phyloP scores from a whole-genome alignment of 2,329 filamentous ascomycete species.

The Dothiorella sarmentorum region DNA sequence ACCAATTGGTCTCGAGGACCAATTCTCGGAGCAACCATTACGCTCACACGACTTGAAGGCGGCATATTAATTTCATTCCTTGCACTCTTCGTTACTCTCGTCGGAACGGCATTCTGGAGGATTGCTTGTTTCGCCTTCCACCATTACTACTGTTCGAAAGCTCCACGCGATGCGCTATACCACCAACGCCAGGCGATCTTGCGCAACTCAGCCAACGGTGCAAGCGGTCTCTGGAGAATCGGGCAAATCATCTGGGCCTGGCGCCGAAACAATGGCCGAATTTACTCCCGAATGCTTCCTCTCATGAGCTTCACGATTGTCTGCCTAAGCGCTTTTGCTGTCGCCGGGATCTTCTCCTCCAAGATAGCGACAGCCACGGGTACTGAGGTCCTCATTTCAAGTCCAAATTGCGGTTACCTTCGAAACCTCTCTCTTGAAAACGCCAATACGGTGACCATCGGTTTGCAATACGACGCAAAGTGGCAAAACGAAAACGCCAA shows the following conservation, averaged over 20 bases:
- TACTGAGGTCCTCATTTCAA: slow-evolving; percentile 6
- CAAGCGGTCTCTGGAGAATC: neutral
- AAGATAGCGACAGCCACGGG: neutral
- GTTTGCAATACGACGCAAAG: too few relatives aligned
- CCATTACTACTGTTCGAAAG: slow-evolving; percentile 20
- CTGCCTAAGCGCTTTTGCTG: neutral
- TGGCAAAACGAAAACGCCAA: too few relatives aligned
- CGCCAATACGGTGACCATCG: too few relatives aligned
- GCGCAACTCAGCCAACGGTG: slow-evolving; percentile 11
- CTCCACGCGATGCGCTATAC: slow-evolving; percentile 24
- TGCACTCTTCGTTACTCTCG: slow-evolving; percentile 31
- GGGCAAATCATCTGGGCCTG: neutral
- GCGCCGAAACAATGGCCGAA: neutral
- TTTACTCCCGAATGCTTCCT: neutral
- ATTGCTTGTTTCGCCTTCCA: slow-evolving; percentile 25
- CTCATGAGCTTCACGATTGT: neutral
- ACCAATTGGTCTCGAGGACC: slow-evolving; percentile 28
- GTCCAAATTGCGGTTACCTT: slow-evolving; percentile 2
- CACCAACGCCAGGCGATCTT: slow-evolving; percentile 22
- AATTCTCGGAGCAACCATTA: slow-evolving; percentile 21
- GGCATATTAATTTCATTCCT: slow-evolving; percentile 34
- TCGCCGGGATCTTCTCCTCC: slow-evolving; percentile 17
- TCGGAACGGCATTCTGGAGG: slow-evolving; percentile 24
- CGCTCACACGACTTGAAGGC: slow-evolving; percentile 28
- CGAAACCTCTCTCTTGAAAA: too few relatives aligned